These are phyloP conservation scores for Lentinula boryana DNA, from an alignment of 768 basidiomycete species.

Conservation along the genomic window DNA sequence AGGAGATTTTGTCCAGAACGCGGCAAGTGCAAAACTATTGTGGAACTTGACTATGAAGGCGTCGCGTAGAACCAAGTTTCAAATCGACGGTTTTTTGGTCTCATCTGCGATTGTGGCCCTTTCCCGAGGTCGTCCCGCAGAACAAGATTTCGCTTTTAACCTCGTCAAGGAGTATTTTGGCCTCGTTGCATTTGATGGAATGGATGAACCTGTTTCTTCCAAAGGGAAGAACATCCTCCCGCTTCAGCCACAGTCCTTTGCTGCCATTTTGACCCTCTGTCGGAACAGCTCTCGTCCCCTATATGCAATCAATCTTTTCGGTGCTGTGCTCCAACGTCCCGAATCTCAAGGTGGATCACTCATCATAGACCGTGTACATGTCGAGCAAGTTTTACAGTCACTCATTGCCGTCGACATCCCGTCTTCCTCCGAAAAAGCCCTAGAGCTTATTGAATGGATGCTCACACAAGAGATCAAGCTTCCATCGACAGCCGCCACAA, in stretches of 20 bases:
- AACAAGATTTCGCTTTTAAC: constrained; percentile 63
- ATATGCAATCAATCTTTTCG: constrained; percentile 50
- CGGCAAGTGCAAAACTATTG: constrained; percentile 63
- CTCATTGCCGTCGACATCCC: constrained; percentile 34
- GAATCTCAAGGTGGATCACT: constrained; percentile 26
- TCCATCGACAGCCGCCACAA: constrained; percentile 26
- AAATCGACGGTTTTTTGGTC: constrained; percentile 49
- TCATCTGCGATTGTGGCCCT: constrained; percentile 50
- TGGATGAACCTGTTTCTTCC: constrained; percentile 31
- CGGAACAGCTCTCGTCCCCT: constrained; percentile 38
- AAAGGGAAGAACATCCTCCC: constrained; percentile 27
- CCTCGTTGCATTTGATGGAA: constrained; percentile 29
- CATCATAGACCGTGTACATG: constrained; percentile 46
- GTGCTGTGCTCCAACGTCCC: constrained; percentile 49
- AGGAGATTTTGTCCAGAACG: constrained; percentile 31
- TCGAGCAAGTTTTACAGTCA: constrained; percentile 58
- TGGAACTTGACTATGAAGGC: constrained; percentile 63
- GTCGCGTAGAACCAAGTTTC: constrained; percentile 38
- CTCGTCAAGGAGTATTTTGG: constrained; percentile 61
- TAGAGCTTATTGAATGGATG: constrained; percentile 67
- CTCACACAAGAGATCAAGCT: constrained; percentile 44
- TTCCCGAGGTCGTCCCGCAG: constrained; percentile 45
- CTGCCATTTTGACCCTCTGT: constrained; percentile 52
- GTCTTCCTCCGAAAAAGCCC: constrained; percentile 38
- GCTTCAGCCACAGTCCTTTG: constrained; percentile 43